Base-by-base conservation (phyloP, 208 protist species). In the Leishmania amazonensis region DNA sequence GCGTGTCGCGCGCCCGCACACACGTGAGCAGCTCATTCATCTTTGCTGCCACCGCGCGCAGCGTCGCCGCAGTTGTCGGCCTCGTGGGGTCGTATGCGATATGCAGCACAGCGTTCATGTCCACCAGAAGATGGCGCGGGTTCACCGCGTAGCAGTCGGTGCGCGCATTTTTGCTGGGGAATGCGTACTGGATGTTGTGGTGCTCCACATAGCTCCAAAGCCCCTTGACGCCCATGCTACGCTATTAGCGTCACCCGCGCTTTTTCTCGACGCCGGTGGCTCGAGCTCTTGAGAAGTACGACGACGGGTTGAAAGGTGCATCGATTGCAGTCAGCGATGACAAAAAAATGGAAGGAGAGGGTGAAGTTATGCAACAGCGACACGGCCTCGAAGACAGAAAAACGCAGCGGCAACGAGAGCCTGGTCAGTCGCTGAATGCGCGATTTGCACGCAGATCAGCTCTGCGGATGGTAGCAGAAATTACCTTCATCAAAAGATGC, bases 91-190 rank as follows among this genome's bases (percentile, higher is more conserved):
- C 28, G 81, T 94, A 94, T 40, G 83, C 73, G 28, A 71, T 71
- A 84, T 98, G 95, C 49, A 98, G 40, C 31, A 98, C 58, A 15
- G 85, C 76, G 77, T 98, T 98, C 95, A 98, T 98, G 80, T 98
- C 95, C 19, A 98, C 45, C 21, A 96, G 75, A 40, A 98, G 83
- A 81, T 98, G 91, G 51, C 91, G 65, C 3, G 91, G 86, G 31
- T 76, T 65, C 60, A 93, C 75, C 31, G 85, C 86, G 70, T 89
- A 84, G 57, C 79, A 75, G 31, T 60, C 42, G 40, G 82, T 62
- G 21, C 82, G 70, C 45, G 78, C 74, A 62, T 54, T 82, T 24
- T 80, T 81, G 67, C 70, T 85, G 42, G 82, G 82, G 65, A 79
- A 82, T 65, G 74, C 82, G 45, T 85, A 85, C 24, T 73, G 82